Evolutionary conservation across 2,329 filamentous ascomycete species (phyloP), one percentile per base, ranked within the genome.

Genomic region (Alternaria burnsii): DNA sequence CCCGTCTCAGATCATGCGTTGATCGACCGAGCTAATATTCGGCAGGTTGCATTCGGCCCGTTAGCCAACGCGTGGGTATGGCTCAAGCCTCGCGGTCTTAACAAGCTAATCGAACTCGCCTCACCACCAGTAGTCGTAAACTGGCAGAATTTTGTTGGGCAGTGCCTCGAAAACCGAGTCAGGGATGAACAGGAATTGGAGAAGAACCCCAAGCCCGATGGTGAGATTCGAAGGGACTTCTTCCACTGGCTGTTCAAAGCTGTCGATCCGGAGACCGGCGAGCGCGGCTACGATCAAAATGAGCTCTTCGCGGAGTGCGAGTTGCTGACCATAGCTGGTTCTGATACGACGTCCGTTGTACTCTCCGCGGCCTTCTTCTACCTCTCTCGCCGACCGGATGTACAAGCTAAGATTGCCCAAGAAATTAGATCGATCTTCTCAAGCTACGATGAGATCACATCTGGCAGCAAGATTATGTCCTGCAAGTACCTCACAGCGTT

Each of bases 161-260:
- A 61, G 22, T 70, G 66, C 42, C 65, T 69, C 26, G 46, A 52
- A 18, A 52, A 59, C 30, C 67, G 67, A 12, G 62, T 65, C 3
- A 36, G 43, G 16, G 47, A 59, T 4, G 55, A 70, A 26, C 32
- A 69, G 38, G 62, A 69, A 14, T 40, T 63, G 30, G 67, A 67
- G 24, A 60, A 40, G 32, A 60, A 57, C 8, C 59, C 59, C 3
- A 69, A 70, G 50, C 54, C 66, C 5, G 66, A 70, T 3, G 38
- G 41, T 10, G 65, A 72, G 58, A 43, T 65, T 8, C 67, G 70
- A 9, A 79, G 79, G 44, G 82, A 82, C 65, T 79, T 82, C 58
- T 79, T 80, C 67, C 71, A 81, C 60, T 74, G 82, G 73, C 72
- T 81, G 5, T 71, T 80, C 58, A 71, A 79, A 50, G 76, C 80